These are phyloP conservation scores for Penicillium arizonense DNA, from an alignment of 495 filamentous ascomycete species.

Conservation along the genomic window DNA sequence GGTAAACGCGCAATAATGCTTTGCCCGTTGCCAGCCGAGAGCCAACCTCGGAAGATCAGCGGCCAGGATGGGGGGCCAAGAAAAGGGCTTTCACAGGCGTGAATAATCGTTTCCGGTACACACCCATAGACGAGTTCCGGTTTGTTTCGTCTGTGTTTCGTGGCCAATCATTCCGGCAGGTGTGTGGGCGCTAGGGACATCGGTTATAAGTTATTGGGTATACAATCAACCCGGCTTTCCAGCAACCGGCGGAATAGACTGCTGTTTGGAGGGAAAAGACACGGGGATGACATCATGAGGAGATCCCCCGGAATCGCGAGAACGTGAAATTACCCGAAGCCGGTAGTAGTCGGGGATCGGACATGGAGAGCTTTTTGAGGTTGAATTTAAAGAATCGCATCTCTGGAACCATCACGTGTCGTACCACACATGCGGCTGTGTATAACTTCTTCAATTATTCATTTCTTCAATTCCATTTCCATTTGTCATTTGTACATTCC, in stretches of 20 bases:
- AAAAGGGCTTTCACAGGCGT: conserved; percentile 21
- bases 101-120: conserved; percentile 12
- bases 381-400: too few relatives aligned
- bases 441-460: neutral
- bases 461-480: neutral
- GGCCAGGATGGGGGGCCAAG: conserved; percentile 33
- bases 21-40: conserved; percentile 30
- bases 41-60: conserved; percentile 41
- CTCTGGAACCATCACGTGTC: conserved; percentile 16
- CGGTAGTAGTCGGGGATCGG: conserved; percentile 11
- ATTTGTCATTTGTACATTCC: conserved; percentile 9
- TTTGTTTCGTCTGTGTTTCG: conserved; percentile 10
- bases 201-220: neutral
- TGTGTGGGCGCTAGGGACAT: conserved; percentile 5
- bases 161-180: conserved; percentile 12
- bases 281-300: conserved; percentile 22
- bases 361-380: neutral
- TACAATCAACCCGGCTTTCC: conserved; percentile 9
- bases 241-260: conserved; percentile 6
- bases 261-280: conserved; percentile 9
- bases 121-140: conserved; percentile 2
- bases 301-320: neutral
- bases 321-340: conserved; percentile 13
- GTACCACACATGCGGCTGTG: conserved; percentile 3
- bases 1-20: conserved; percentile 24